Conservation (phyloP, 495 filamentous ascomycete species). For the Talaromyces nanjingensis region DNA sequence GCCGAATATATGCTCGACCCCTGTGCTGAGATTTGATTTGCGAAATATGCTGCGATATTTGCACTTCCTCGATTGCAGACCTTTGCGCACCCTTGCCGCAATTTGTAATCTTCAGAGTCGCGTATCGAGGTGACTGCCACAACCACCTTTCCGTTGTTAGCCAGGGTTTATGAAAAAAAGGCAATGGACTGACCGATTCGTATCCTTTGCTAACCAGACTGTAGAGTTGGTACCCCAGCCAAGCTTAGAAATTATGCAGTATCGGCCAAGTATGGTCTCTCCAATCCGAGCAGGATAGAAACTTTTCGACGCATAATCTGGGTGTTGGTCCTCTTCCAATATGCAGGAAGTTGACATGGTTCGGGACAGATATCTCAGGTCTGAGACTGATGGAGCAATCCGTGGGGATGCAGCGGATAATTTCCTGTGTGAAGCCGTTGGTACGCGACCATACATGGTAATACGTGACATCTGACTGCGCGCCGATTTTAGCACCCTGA, state of each 20-base stretch:
- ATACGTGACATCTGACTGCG: neutral
- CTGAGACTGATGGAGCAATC: neutral
- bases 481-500: neutral
- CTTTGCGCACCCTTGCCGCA: slow-evolving; percentile 14
- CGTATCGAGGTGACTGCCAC: slow-evolving; percentile 22
- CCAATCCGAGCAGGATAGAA: slow-evolving; percentile 29
- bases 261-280: slow-evolving; percentile 25
- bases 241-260: slow-evolving; percentile 20
- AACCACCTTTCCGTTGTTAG: slow-evolving; percentile 18
- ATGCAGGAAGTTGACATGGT: neutral
- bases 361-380: neutral
- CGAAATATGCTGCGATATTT: slow-evolving; percentile 21
- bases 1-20: slow-evolving; percentile 14
- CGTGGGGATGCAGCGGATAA: neutral
- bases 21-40: slow-evolving; percentile 10
- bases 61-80: slow-evolving; percentile 22
- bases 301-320: slow-evolving; percentile 12
- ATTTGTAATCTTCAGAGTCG: slow-evolving; percentile 28
- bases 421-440: neutral
- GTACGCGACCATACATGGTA: neutral
- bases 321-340: slow-evolving; percentile 1
- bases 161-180: neutral
- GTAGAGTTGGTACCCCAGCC: too few relatives aligned
- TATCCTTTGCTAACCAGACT: slow-evolving; percentile 27
- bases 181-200: slow-evolving; percentile 13